Conservation (phyloP, 2,329 filamentous ascomycete species). For the Penicillium italicum region DNA sequence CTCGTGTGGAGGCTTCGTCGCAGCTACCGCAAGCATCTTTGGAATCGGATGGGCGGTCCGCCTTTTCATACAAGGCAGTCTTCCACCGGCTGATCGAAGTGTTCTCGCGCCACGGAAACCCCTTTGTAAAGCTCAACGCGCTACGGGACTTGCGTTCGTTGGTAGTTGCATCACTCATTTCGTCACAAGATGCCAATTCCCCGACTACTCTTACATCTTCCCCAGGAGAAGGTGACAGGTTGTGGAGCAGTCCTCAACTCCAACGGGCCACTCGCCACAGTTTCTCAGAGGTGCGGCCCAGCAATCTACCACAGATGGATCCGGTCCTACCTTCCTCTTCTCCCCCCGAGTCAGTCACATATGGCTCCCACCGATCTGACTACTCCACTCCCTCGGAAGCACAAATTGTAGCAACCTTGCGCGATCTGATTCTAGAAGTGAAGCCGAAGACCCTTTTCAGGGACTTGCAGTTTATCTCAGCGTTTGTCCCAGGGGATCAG, state of each 20-base stretch:
- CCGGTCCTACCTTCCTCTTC: conserved; percentile 23
- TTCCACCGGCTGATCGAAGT: conserved; percentile 77
- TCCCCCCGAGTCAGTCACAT: conserved; percentile 30
- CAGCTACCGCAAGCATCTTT: not conserved
- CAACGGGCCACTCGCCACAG: conserved; percentile 29
- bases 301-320: conserved; percentile 15
- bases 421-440: conserved; percentile 64
- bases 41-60: conserved; percentile 31
- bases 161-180: conserved; percentile 69
- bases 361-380: conserved; percentile 40
- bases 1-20: conserved; percentile 6
- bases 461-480: conserved; percentile 69
- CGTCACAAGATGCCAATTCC: conserved; percentile 44
- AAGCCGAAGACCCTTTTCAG: conserved; percentile 78
- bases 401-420: conserved; percentile 61
- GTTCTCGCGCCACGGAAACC: conserved; percentile 86
- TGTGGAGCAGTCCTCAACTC: not conserved
- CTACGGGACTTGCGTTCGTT: conserved; percentile 79
- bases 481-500: conserved; percentile 56
- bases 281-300: conserved; percentile 29
- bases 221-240: not conserved
- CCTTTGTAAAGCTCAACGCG: conserved; percentile 77
- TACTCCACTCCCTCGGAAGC: conserved; percentile 57
- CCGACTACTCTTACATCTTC: not conserved
- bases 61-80: conserved; percentile 74